phyloP scores from a whole-genome alignment of 768 basidiomycete species.

The Pleurotus tuoliensis region DNA sequence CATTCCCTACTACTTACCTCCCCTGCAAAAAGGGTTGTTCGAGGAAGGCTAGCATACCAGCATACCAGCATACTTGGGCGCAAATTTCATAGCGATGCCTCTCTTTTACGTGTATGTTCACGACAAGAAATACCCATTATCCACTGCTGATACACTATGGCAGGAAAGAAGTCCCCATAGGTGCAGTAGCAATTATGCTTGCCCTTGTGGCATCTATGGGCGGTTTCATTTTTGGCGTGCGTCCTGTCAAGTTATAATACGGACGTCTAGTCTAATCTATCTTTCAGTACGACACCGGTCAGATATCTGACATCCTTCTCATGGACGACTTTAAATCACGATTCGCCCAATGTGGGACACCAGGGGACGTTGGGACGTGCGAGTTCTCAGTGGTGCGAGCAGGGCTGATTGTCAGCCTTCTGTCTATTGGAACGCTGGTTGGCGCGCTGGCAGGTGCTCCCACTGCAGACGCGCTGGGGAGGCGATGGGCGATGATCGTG shows the following conservation, averaged over 20 bases:
- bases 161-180: constrained; percentile 60
- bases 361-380: constrained; percentile 38
- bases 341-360: constrained; percentile 50
- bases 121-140: background rate
- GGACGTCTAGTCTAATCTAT: background rate
- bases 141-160: background rate
- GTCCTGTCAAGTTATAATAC: constrained; percentile 11
- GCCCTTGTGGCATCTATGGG: constrained; percentile 70
- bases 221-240: constrained; percentile 56
- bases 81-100: background rate
- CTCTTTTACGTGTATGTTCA: background rate
- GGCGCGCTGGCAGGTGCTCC: constrained; percentile 62
- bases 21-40: no score
- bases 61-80: no score
- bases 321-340: constrained; percentile 67
- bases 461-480: constrained; percentile 63
- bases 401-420: constrained; percentile 65
- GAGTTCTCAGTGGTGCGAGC: constrained; percentile 52
- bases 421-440: constrained; percentile 66
- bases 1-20: no score
- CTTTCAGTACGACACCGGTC: constrained; percentile 63
- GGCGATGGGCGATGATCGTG: constrained; percentile 60
- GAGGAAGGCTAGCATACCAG: no score
- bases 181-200: constrained; percentile 58
- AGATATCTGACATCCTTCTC: constrained; percentile 73